Percentiles rank a stretch among this genome's conserved stretches.
Conservation (phyloP, 768 basidiomycete genomes). For the Mycena kentingensis region DNA sequence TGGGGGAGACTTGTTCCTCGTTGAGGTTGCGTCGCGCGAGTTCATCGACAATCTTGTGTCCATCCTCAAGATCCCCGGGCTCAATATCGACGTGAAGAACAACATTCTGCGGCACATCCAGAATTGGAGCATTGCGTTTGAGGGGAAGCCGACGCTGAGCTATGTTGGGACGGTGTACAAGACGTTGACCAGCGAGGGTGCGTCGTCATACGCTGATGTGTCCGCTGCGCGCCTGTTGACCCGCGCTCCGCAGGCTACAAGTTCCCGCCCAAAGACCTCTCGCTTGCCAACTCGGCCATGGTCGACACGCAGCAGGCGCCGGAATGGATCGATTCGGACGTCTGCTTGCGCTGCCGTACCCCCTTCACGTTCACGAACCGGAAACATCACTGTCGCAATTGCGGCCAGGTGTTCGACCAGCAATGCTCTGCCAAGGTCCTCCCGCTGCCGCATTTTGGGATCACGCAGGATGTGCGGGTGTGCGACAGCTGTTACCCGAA, state of each 20-base stretch:
- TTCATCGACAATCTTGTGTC: constrained; percentile 94
- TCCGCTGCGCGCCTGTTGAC: background rate
- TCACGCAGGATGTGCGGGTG: constrained; percentile 88
- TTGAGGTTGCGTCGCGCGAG: constrained; percentile 83
- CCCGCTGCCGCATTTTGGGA: constrained; percentile 90
- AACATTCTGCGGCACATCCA: constrained; percentile 81
- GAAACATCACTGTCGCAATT: constrained; percentile 98
- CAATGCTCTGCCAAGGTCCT: constrained; percentile 84
- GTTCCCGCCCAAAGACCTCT: constrained; percentile 80
- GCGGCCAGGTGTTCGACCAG: constrained; percentile 95
- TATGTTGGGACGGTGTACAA: constrained; percentile 85
- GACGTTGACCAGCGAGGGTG: constrained; percentile 74
- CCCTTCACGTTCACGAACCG: constrained; percentile 94
- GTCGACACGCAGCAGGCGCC: constrained; percentile 90
- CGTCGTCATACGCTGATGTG: constrained; percentile 20
- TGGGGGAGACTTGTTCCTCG: constrained; percentile 88
- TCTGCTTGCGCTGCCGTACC: constrained; percentile 90
- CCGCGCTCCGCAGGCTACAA: constrained; percentile 58
- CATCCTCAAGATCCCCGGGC: constrained; percentile 72
- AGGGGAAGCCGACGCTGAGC: constrained; percentile 69
- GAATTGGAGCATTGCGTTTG: constrained; percentile 91
- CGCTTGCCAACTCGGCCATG: constrained; percentile 75
- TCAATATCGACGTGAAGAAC: constrained; percentile 83
- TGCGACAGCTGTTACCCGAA: constrained; percentile 91
- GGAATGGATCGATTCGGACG: constrained; percentile 96